Evolutionary conservation across 2,329 filamentous ascomycete genomes (phyloP).

Genomic region (Cladophialophora psammophila): DNA sequence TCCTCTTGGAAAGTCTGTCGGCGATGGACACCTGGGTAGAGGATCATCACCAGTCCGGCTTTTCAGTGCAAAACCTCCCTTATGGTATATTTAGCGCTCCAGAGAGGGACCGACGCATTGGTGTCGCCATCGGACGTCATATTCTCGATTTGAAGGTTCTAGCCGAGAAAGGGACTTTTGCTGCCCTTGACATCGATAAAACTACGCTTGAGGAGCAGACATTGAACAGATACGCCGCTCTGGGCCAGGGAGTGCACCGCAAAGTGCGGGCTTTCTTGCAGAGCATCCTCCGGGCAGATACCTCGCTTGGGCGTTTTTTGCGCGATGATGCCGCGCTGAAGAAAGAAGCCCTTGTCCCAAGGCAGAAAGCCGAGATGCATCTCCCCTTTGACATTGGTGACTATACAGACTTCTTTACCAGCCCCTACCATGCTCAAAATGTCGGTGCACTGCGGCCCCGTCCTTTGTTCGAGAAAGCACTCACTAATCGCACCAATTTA

Average conservation of each 20-base stretch:
- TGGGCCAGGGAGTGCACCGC: constrained; percentile 50
- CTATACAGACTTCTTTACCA: constrained; percentile 64
- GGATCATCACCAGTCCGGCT: constrained; percentile 4
- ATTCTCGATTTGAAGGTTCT: constrained; percentile 21
- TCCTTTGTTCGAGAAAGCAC: not conserved
- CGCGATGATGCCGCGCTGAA: constrained; percentile 14
- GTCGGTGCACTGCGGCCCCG: constrained; percentile 7
- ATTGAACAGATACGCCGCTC: constrained; percentile 60
- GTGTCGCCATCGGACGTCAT: constrained; percentile 21
- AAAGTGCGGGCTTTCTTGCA: constrained; percentile 52
- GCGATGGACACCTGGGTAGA: constrained; percentile 10
- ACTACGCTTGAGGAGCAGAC: constrained; percentile 41
- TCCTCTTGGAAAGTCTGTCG: no score
- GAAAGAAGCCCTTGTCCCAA: not conserved
- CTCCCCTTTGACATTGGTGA: constrained; percentile 64
- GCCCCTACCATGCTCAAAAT: constrained; percentile 20
- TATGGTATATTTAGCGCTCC: constrained; percentile 21
- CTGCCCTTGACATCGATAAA: no score
- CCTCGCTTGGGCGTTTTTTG: constrained; percentile 5
- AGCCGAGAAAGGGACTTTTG: constrained; percentile 2
- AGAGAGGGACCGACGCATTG: constrained; percentile 1
- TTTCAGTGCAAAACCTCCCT: constrained; percentile 25
- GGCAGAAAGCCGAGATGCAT: constrained; percentile 57
- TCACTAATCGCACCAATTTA: not conserved
- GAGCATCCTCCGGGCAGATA: constrained; percentile 19